phyloP scores from a whole-genome alignment of 192 early-diverging fungal species.

The Podochytrium sp. region DNA sequence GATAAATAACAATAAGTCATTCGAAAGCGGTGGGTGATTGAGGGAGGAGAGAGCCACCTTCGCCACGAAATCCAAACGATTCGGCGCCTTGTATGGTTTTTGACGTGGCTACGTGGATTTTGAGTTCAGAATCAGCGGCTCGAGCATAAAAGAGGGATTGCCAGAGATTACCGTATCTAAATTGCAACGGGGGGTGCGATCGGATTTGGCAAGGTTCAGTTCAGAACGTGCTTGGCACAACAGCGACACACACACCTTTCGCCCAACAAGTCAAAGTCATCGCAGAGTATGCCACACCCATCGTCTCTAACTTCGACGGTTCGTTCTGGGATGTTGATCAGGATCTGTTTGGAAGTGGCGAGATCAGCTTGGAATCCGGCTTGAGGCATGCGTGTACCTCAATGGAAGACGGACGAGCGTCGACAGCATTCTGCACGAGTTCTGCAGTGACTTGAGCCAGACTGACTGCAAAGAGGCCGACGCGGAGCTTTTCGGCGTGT shows the following conservation, averaged over 20 bases:
- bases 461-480: constrained; percentile 1
- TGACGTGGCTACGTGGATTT: constrained; percentile 55
- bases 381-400: constrained; percentile 49
- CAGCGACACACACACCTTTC: constrained; percentile 42
- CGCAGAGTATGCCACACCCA: constrained; percentile 59
- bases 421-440: constrained; percentile 69
- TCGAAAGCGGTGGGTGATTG: neutral
- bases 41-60: constrained; percentile 62
- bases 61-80: constrained; percentile 74
- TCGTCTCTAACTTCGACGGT: constrained; percentile 66
- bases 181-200: too few relatives aligned
- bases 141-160: neutral
- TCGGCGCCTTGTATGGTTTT: constrained; percentile 49
- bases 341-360: constrained; percentile 1
- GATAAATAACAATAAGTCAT: neutral
- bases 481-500: neutral
- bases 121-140: neutral
- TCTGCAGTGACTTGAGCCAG: constrained; percentile 49
- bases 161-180: constrained; percentile 35
- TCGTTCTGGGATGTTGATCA: constrained; percentile 28
- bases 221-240: too few relatives aligned
- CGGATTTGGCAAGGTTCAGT: too few relatives aligned
- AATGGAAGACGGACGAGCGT: constrained; percentile 58
- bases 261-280: constrained; percentile 54
- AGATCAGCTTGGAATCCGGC: neutral